Evolutionary conservation across 805 yeast species (phyloP).

Genomic region (Myxozyma sirexii): DNA sequence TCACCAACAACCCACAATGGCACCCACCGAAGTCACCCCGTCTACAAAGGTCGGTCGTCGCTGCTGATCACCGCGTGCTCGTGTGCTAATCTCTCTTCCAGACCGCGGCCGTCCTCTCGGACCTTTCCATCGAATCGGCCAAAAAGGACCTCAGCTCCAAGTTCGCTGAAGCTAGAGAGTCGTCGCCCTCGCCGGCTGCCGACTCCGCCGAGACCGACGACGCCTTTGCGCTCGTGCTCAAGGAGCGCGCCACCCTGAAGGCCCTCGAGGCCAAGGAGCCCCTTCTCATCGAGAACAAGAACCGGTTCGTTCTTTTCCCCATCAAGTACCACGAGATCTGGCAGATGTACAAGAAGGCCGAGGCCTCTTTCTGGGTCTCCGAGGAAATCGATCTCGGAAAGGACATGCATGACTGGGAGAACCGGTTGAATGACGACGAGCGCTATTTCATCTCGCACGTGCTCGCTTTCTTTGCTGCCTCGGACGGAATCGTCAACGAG

Average conservation of each 20-base stretch:
- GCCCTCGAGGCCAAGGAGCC: slow-evolving; percentile 88
- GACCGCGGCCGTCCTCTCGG: slow-evolving; percentile 33
- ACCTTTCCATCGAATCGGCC: slow-evolving; percentile 26
- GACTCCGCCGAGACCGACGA: slow-evolving; percentile 17
- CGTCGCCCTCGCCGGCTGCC: background rate
- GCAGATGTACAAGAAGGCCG: slow-evolving; percentile 99
- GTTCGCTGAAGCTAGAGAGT: slow-evolving; percentile 9
- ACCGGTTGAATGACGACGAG: slow-evolving; percentile 85
- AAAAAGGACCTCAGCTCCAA: slow-evolving; percentile 27
- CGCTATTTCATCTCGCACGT: slow-evolving; percentile 90
- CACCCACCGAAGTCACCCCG: slow-evolving; percentile 29
- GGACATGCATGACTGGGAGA: slow-evolving; percentile 91
- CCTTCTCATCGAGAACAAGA: slow-evolving; percentile 76
- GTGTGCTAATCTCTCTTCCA: slow-evolving; percentile 1
- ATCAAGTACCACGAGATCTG: slow-evolving; percentile 95
- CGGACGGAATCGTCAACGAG: slow-evolving; percentile 98
- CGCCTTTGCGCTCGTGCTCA: slow-evolving; percentile 5
- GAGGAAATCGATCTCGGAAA: slow-evolving; percentile 96
- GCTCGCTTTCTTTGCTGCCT: slow-evolving; percentile 96
- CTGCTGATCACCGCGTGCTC: background rate
- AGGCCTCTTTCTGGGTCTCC: slow-evolving; percentile 99
- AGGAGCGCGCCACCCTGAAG: slow-evolving; percentile 53
- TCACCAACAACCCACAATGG: slow-evolving; percentile 9
- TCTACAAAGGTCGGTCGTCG: slow-evolving; percentile 28
- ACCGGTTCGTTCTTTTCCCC: slow-evolving; percentile 92